A percentile compares a stretch with the other conserved stretches of the same genome.
These are phyloP conservation scores for Gastrodia elata DNA, from an alignment of 106 monocot genomes.

Conservation along the genomic window DNA sequence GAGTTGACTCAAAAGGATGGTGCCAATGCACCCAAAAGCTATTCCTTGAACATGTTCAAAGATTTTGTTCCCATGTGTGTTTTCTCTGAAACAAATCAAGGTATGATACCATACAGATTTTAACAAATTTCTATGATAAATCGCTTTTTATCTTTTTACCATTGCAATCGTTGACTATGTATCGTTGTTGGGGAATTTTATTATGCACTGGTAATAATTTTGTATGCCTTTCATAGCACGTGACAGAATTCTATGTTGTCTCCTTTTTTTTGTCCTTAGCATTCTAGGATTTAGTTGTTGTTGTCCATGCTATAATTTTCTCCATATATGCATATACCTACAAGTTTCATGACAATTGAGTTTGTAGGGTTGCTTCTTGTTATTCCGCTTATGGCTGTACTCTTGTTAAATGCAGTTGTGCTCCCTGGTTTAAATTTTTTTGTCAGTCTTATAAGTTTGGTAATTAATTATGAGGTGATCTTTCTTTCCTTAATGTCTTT, in stretches of 20 bases:
- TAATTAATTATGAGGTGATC: background rate
- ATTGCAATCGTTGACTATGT: background rate
- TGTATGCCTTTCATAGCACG: background rate
- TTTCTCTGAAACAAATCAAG: conserved; percentile 84
- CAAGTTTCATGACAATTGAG: background rate
- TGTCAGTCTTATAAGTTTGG: background rate
- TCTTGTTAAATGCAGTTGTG: background rate
- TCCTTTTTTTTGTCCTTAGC: background rate
- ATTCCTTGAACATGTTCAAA: conserved; percentile 93
- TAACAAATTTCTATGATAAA: background rate
- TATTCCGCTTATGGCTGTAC: background rate
- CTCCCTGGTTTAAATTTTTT: no score
- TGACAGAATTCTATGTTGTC: background rate
- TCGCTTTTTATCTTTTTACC: background rate
- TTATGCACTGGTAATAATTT: background rate
- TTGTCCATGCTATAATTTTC: background rate
- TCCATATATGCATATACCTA: background rate
- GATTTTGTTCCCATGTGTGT: conserved; percentile 97
- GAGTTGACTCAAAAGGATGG: conserved; percentile 64
- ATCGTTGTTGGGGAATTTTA: background rate
- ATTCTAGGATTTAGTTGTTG: background rate
- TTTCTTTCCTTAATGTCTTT: background rate
- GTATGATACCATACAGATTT: conserved; percentile 24
- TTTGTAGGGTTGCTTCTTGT: no score
- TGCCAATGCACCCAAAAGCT: conserved; percentile 85